Evolutionary conservation across 2,329 filamentous ascomycete genomes (phyloP).

Genomic region (Ceratocystis diversiconidia): DNA sequence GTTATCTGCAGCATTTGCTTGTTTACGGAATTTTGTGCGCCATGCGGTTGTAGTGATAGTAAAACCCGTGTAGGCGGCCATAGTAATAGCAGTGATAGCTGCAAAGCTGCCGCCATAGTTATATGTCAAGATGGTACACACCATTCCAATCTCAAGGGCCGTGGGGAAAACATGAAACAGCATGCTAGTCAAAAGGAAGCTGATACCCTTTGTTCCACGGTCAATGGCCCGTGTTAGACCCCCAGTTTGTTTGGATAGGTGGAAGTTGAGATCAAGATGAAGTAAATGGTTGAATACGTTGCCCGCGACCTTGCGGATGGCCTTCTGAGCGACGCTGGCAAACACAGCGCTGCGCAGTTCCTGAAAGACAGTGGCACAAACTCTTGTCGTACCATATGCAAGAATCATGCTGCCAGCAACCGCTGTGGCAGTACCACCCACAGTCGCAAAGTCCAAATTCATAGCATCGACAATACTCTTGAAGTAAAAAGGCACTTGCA

Average conservation of each 20-base stretch:
- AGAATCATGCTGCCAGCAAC: slow-evolving; percentile 87
- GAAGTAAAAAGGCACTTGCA: slow-evolving; percentile 98
- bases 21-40: slow-evolving; percentile 90
- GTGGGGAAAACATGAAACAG: slow-evolving; percentile 95
- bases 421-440: slow-evolving; percentile 78
- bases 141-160: slow-evolving; percentile 82
- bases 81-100: slow-evolving; percentile 75
- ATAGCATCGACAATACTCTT: slow-evolving; percentile 95
- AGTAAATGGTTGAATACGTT: slow-evolving; percentile 89
- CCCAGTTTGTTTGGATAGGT: slow-evolving; percentile 85
- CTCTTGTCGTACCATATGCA: slow-evolving; percentile 77
- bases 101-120: slow-evolving; percentile 90
- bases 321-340: slow-evolving; percentile 91
- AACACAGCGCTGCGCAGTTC: slow-evolving; percentile 94
- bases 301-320: slow-evolving; percentile 76
- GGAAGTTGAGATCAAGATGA: slow-evolving; percentile 81
- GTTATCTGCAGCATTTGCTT: slow-evolving; percentile 93
- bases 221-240: slow-evolving; percentile 89
- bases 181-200: slow-evolving; percentile 93
- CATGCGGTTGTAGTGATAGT: slow-evolving; percentile 93
- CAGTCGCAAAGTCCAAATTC: slow-evolving; percentile 81
- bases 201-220: slow-evolving; percentile 94
- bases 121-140: slow-evolving; percentile 91
- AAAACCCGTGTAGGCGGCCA: slow-evolving; percentile 90
- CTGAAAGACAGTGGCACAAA: slow-evolving; percentile 80